A percentile compares a stretch with the other conserved stretches of the same genome.
phyloP scores from a whole-genome alignment of 108 stramenopile genomes.

The Bacterosira constricta region DNA sequence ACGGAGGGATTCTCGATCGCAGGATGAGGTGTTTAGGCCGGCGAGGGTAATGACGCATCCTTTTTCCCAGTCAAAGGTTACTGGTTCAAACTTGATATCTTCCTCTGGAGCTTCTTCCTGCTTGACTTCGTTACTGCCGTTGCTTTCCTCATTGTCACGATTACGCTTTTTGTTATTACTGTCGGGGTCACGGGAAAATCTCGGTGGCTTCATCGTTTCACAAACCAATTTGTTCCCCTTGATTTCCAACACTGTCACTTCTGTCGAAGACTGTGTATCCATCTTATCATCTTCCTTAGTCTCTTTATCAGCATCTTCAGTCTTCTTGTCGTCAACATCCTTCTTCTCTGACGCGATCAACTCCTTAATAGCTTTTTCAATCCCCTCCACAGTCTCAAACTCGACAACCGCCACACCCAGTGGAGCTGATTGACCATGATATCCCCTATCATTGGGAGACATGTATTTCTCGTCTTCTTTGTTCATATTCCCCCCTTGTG shows the following conservation, averaged over 20 bases:
- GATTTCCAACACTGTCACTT: constrained; percentile 31
- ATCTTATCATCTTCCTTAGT: constrained; percentile 4
- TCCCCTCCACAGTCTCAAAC: constrained; percentile 74
- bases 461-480: constrained; percentile 24
- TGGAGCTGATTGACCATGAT: constrained; percentile 25
- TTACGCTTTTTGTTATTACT: constrained; percentile 13
- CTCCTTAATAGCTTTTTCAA: constrained; percentile 81
- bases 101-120: constrained; percentile 34
- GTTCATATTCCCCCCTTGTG: background rate
- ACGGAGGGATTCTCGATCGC: constrained; percentile 79
- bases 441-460: constrained; percentile 15
- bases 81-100: constrained; percentile 47
- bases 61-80: constrained; percentile 74
- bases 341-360: constrained; percentile 46
- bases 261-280: constrained; percentile 1
- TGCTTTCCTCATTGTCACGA: constrained; percentile 1
- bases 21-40: constrained; percentile 62
- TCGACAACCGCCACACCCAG: constrained; percentile 81
- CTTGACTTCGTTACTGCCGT: constrained; percentile 20
- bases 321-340: constrained; percentile 15
- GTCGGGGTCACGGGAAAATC: background rate
- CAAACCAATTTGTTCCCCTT: constrained; percentile 43
- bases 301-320: background rate
- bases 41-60: constrained; percentile 80
- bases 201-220: constrained; percentile 38